phyloP scores from a whole-genome alignment of 2,329 filamentous ascomycete genomes.

The Trichoderma sp. region DNA sequence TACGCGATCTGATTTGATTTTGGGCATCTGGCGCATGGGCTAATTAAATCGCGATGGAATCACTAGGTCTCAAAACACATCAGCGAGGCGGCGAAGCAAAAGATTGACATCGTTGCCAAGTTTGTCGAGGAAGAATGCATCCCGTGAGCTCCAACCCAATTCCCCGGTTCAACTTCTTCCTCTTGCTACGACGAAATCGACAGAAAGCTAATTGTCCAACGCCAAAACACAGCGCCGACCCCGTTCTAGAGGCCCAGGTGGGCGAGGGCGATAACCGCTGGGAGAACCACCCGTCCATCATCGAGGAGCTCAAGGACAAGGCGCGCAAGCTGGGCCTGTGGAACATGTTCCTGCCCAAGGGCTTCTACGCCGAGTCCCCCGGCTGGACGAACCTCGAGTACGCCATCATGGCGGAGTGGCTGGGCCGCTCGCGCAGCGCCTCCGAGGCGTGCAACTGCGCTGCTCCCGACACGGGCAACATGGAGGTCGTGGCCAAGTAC shows the following conservation, averaged over 20 bases:
- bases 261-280: slow-evolving; percentile 78
- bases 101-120: slow-evolving; percentile 85
- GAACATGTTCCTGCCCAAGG: slow-evolving; percentile 98
- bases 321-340: slow-evolving; percentile 84
- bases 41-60: neutral
- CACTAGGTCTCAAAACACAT: slow-evolving; percentile 60
- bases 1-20: neutral
- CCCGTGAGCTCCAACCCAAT: slow-evolving; percentile 56
- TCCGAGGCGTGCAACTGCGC: slow-evolving; percentile 89
- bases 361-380: slow-evolving; percentile 92
- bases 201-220: slow-evolving; percentile 23
- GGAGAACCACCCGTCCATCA: slow-evolving; percentile 74
- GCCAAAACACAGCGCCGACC: slow-evolving; percentile 64
- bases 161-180: neutral
- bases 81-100: slow-evolving; percentile 82
- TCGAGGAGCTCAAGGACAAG: slow-evolving; percentile 88
- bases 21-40: neutral
- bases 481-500: slow-evolving; percentile 93
- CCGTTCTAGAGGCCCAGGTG: slow-evolving; percentile 78
- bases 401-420: slow-evolving; percentile 93
- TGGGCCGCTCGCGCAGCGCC: slow-evolving; percentile 82
- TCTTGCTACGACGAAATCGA: neutral
- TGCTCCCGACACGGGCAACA: slow-evolving; percentile 91
- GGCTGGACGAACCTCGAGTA: slow-evolving; percentile 97
- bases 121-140: slow-evolving; percentile 97